A percentile compares a stretch with the other conserved stretches of the same genome.
These are phyloP conservation scores for Neurospora sp. DNA, from an alignment of 495 filamentous ascomycete species.

Conservation along the genomic window DNA sequence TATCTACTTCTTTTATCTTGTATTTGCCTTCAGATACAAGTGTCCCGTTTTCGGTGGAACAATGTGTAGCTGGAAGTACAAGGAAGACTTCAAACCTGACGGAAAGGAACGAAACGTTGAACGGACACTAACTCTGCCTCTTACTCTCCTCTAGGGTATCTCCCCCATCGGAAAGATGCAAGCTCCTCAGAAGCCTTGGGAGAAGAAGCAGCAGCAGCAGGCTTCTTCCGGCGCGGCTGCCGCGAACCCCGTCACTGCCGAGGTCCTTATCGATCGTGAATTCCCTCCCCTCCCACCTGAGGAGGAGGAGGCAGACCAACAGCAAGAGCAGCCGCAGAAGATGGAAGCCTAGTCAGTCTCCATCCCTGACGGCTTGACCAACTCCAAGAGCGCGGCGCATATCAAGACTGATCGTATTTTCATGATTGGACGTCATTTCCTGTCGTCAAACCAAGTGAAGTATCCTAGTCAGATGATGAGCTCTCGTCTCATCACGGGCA, in stretches of 20 bases:
- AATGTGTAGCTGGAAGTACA: background rate
- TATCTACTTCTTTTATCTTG: background rate
- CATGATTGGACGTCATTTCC: background rate
- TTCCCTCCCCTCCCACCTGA: conserved; percentile 15
- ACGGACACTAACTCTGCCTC: background rate
- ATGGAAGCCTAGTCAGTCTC: background rate
- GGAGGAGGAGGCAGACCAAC: background rate
- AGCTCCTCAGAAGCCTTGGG: conserved; percentile 29
- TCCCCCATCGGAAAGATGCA: conserved; percentile 24
- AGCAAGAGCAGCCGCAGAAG: background rate
- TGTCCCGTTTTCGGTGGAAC: background rate
- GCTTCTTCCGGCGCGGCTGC: background rate
- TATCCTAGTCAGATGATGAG: background rate
- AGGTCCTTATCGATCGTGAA: conserved; percentile 11
- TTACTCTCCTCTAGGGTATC: conserved; percentile 12
- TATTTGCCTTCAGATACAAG: background rate
- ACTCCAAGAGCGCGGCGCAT: background rate
- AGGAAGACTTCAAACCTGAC: background rate
- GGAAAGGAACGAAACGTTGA: background rate
- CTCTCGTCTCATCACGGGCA: background rate
- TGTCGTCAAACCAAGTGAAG: background rate
- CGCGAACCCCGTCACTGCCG: background rate
- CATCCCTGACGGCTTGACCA: background rate
- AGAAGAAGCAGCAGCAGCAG: conserved; percentile 12
- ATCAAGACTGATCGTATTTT: background rate